Evolutionary conservation across 768 basidiomycete species (phyloP).

Genomic region (Phylloporus rhodoxanthus): DNA sequence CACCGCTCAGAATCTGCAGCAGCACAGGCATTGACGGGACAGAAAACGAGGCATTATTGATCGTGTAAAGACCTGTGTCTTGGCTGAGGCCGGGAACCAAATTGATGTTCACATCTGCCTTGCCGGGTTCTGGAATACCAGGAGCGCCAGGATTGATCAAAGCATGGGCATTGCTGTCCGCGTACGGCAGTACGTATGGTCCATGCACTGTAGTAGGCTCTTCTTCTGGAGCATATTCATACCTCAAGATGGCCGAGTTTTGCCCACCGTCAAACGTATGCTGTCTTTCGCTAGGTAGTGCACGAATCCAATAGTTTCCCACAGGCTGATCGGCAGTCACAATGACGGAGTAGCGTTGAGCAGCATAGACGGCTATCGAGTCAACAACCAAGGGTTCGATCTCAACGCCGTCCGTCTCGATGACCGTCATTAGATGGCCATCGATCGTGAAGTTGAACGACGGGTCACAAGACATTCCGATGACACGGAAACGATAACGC

Average conservation of each 20-base stretch:
- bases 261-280: too few relatives aligned
- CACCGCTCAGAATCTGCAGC: background rate
- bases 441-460: conserved; percentile 42
- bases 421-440: conserved; percentile 40
- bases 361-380: conserved; percentile 40
- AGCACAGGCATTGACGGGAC: background rate
- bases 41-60: background rate
- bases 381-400: conserved; percentile 38
- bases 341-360: conserved; percentile 48
- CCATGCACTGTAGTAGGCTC: conserved; percentile 31
- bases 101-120: background rate
- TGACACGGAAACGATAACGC: conserved; percentile 36
- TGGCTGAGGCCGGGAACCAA: background rate
- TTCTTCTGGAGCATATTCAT: conserved; percentile 31
- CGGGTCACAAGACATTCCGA: conserved; percentile 38
- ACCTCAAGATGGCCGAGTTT: conserved; percentile 28
- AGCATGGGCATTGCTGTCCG: conserved; percentile 34
- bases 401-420: conserved; percentile 41
- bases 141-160: conserved; percentile 15
- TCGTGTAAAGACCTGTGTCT: background rate
- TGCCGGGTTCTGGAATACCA: background rate
- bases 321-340: conserved; percentile 29
- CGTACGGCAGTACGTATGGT: too few relatives aligned
- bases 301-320: conserved; percentile 40
- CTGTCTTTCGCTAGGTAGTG: conserved; percentile 14